phyloP scores from a whole-genome alignment of 305 asterid genomes.

The Fraxinus greggii region DNA sequence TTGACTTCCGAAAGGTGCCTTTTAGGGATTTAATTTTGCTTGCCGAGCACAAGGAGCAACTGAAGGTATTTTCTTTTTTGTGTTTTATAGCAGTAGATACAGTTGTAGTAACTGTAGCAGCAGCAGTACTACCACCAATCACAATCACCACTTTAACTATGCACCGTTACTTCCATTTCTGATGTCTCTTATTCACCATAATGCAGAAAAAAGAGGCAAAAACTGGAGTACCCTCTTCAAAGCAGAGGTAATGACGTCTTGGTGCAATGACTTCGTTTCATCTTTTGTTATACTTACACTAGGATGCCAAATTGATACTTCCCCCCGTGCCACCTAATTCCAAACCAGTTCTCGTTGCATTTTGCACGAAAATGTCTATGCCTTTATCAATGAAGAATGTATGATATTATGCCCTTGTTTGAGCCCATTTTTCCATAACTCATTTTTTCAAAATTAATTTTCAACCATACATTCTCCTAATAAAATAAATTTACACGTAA shows the following conservation, averaged over 20 bases:
- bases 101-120: neutral
- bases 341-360: neutral
- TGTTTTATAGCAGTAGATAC: neutral
- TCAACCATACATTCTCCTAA: neutral
- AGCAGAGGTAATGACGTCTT: constrained; percentile 33
- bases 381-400: neutral
- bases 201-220: constrained; percentile 58
- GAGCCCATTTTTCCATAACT: neutral
- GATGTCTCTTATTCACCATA: constrained; percentile 18
- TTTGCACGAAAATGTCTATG: neutral
- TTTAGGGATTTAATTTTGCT: constrained; percentile 75
- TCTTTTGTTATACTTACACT: neutral
- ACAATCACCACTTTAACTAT: neutral
- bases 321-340: neutral
- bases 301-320: constrained; percentile 3
- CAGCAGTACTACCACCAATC: neutral
- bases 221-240: constrained; percentile 34
- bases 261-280: neutral
- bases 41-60: constrained; percentile 76
- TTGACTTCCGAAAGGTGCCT: constrained; percentile 58
- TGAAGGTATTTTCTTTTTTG: constrained; percentile 40
- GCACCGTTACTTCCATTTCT: neutral
- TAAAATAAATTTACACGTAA: neutral
- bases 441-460: neutral
- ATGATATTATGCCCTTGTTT: neutral